Evolutionary conservation across 2,329 filamentous ascomycete genomes (phyloP).

Genomic region (Sclerotiophoma versabilis): DNA sequence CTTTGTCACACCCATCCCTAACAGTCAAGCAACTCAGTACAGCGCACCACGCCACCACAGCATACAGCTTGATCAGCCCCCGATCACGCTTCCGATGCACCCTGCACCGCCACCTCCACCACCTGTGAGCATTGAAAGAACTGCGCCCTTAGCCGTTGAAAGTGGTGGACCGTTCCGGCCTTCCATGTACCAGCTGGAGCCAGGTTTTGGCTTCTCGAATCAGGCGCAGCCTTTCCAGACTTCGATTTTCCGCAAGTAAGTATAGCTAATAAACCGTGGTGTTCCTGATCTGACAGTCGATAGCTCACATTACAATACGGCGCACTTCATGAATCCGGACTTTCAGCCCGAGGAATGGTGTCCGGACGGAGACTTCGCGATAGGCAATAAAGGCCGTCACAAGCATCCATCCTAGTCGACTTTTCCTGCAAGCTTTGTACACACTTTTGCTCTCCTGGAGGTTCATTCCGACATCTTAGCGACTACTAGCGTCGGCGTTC

Average conservation of each 20-base stretch:
- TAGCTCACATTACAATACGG: conserved; percentile 60
- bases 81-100: conserved; percentile 44
- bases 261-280: neutral
- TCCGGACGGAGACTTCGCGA: conserved; percentile 56
- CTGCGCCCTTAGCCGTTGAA: conserved; percentile 37
- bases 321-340: conserved; percentile 60
- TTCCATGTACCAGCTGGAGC: conserved; percentile 55
- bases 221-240: conserved; percentile 56
- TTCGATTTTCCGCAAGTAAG: conserved; percentile 59
- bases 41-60: conserved; percentile 35
- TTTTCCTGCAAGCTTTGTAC: conserved; percentile 22
- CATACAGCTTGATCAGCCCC: conserved; percentile 44
- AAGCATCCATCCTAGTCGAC: conserved; percentile 43
- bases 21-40: conserved; percentile 37
- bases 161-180: conserved; percentile 54
- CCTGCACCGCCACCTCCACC: conserved; percentile 33
- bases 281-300: conserved; percentile 20
- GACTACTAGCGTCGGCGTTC: conserved; percentile 49
- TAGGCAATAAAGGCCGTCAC: conserved; percentile 46
- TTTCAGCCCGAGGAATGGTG: conserved; percentile 62
- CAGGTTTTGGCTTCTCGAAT: conserved; percentile 48
- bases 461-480: conserved; percentile 45
- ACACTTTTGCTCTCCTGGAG: conserved; percentile 34
- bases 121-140: conserved; percentile 41
- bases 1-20: conserved; percentile 41